Percentiles rank a stretch among this genome's conserved stretches.
phyloP scores from a whole-genome alignment of 208 protist genomes.

The Jaenimonas drosophilae region DNA sequence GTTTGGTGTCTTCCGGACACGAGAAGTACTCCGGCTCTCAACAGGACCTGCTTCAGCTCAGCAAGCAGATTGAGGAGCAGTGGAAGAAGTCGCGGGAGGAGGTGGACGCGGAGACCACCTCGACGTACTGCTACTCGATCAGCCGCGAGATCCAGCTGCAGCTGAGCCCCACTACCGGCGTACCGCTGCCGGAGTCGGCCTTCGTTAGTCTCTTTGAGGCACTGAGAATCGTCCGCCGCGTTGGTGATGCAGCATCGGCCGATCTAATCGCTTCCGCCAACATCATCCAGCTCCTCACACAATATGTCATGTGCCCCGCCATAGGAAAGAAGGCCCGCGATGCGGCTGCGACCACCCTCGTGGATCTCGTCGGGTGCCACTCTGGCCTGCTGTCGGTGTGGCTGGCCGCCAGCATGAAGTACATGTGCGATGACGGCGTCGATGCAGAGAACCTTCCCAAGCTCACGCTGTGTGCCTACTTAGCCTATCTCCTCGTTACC shows the following conservation, averaged over 20 bases:
- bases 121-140: slow-evolving; percentile 24
- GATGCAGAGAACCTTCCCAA: too few relatives aligned
- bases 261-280: slow-evolving; percentile 12
- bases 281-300: slow-evolving; percentile 18
- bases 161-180: slow-evolving; percentile 8
- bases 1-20: slow-evolving; percentile 29
- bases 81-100: slow-evolving; percentile 19
- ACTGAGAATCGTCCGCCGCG: slow-evolving; percentile 22
- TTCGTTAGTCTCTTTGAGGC: slow-evolving; percentile 41
- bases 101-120: slow-evolving; percentile 15
- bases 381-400: slow-evolving; percentile 15
- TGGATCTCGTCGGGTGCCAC: slow-evolving; percentile 18
- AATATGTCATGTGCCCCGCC: slow-evolving; percentile 21
- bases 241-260: slow-evolving; percentile 5
- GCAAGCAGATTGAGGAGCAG: slow-evolving; percentile 33
- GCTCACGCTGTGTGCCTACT: too few relatives aligned
- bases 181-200: slow-evolving; percentile 33
- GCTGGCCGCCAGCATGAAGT: slow-evolving; percentile 9
- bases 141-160: slow-evolving; percentile 23
- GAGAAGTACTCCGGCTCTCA: slow-evolving; percentile 29
- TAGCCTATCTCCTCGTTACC: too few relatives aligned
- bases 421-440: not conserved
- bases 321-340: slow-evolving; percentile 24
- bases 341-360: slow-evolving; percentile 10
- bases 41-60: slow-evolving; percentile 36